phyloP scores from a whole-genome alignment of 495 filamentous ascomycete genomes.

The Neurospora sp. region DNA sequence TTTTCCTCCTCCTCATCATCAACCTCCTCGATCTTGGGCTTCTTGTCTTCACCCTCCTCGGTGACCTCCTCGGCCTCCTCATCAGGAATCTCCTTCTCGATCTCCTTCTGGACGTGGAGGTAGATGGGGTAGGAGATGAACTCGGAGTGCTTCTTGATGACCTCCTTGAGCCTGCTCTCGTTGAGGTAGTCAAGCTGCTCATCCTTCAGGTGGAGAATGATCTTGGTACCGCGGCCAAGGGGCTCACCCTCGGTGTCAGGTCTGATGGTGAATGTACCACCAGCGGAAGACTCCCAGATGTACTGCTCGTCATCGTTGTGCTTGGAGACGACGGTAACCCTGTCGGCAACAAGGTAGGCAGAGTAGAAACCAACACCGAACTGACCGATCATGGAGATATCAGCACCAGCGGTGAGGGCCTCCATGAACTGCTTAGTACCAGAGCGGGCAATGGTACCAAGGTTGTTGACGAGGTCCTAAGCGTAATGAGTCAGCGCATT shows the following conservation, averaged over 20 bases:
- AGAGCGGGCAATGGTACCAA: constrained; percentile 96
- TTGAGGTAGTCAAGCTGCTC: constrained; percentile 98
- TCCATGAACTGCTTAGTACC: constrained; percentile 99
- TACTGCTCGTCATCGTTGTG: constrained; percentile 99
- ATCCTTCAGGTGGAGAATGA: constrained; percentile 97
- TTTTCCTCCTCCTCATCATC: constrained; percentile 68
- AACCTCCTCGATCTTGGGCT: constrained; percentile 75
- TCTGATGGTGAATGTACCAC: constrained; percentile 91
- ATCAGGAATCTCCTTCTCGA: constrained; percentile 95
- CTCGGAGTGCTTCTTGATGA: constrained; percentile 99
- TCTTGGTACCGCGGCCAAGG: constrained; percentile 91
- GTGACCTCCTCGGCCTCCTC: constrained; percentile 80
- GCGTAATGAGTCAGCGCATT: constrained; percentile 12
- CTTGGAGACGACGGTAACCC: constrained; percentile 91
- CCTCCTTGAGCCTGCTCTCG: constrained; percentile 99
- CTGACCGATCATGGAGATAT: constrained; percentile 99
- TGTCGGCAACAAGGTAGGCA: constrained; percentile 96
- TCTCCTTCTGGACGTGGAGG: constrained; percentile 98
- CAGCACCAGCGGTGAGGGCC: constrained; percentile 92
- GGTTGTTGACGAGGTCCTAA: constrained; percentile 97
- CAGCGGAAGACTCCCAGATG: constrained; percentile 96
- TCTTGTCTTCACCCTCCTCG: constrained; percentile 64
- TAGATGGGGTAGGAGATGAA: constrained; percentile 99
- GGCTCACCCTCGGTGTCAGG: constrained; percentile 85
- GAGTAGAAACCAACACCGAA: constrained; percentile 99